Conservation (phyloP, 2,329 filamentous ascomycete genomes). For the Cercospora janseana region DNA sequence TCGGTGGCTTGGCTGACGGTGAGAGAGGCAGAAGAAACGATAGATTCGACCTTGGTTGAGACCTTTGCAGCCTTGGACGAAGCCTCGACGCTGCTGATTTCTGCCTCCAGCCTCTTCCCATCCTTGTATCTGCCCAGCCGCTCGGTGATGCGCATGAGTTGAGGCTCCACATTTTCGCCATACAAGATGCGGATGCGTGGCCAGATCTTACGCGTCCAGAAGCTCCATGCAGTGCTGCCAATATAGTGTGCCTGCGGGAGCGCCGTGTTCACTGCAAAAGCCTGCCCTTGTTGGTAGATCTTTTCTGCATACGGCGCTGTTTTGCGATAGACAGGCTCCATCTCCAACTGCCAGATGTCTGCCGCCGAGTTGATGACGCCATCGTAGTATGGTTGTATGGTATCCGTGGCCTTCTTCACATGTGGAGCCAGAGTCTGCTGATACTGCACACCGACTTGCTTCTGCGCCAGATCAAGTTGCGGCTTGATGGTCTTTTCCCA, state of each 20-base stretch:
- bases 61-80: constrained; percentile 31
- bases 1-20: constrained; percentile 31
- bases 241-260: constrained; percentile 70
- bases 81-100: constrained; percentile 54
- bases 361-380: constrained; percentile 61
- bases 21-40: constrained; percentile 32
- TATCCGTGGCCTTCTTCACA: constrained; percentile 59
- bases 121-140: constrained; percentile 74
- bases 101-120: constrained; percentile 61
- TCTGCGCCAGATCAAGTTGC: constrained; percentile 64
- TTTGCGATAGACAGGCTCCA: constrained; percentile 74
- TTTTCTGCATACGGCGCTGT: constrained; percentile 70
- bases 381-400: constrained; percentile 70
- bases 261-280: constrained; percentile 66
- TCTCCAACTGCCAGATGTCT: constrained; percentile 67
- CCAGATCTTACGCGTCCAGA: constrained; percentile 75
- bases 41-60: constrained; percentile 29
- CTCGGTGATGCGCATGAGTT: constrained; percentile 87
- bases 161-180: constrained; percentile 89
- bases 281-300: constrained; percentile 64
- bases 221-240: constrained; percentile 66
- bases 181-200: constrained; percentile 79
- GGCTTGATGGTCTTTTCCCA: constrained; percentile 81
- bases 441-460: constrained; percentile 64
- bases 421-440: constrained; percentile 70